phyloP scores from a whole-genome alignment of 352 stramenopile genomes.

The Globisporangium viniferum region DNA sequence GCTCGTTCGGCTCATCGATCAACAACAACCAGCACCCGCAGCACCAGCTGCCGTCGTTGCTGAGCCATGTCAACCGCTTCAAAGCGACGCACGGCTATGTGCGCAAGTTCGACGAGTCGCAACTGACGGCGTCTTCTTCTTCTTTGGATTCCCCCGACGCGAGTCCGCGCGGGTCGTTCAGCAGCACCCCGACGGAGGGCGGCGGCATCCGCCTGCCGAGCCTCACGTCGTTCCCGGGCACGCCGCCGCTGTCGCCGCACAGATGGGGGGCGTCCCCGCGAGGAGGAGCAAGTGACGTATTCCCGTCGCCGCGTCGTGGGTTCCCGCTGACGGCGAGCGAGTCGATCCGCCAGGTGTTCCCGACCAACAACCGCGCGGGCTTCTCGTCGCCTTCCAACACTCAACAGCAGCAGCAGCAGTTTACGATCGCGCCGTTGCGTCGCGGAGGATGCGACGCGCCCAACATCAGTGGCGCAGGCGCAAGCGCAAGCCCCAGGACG shows the following conservation, averaged over 20 bases:
- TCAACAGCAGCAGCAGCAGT: slow-evolving; percentile 23
- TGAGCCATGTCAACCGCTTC: slow-evolving; percentile 54
- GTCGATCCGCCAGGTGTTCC: slow-evolving; percentile 19
- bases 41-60: slow-evolving; percentile 22
- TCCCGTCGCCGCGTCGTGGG: slow-evolving; percentile 16
- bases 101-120: slow-evolving; percentile 23
- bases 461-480: slow-evolving; percentile 6
- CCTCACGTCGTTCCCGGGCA: slow-evolving; percentile 22
- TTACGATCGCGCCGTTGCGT: slow-evolving; percentile 27
- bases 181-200: not conserved
- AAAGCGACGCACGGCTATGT: slow-evolving; percentile 64
- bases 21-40: not conserved
- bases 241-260: slow-evolving; percentile 44
- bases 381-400: slow-evolving; percentile 9
- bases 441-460: not conserved
- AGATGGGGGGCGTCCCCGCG: slow-evolving; percentile 19
- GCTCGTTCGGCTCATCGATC: not conserved
- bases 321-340: slow-evolving; percentile 22
- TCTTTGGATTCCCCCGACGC: slow-evolving; percentile 21
- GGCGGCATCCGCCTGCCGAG: slow-evolving; percentile 43
- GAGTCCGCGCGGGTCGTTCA: slow-evolving; percentile 1
- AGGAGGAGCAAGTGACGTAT: slow-evolving; percentile 8
- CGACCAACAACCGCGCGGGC: slow-evolving; percentile 19
- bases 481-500: slow-evolving; percentile 9
- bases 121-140: slow-evolving; percentile 17